A percentile compares a stretch with the other conserved stretches of the same genome.
Conservation (phyloP, 441 rosid genomes). For the Brassica hybrid region DNA sequence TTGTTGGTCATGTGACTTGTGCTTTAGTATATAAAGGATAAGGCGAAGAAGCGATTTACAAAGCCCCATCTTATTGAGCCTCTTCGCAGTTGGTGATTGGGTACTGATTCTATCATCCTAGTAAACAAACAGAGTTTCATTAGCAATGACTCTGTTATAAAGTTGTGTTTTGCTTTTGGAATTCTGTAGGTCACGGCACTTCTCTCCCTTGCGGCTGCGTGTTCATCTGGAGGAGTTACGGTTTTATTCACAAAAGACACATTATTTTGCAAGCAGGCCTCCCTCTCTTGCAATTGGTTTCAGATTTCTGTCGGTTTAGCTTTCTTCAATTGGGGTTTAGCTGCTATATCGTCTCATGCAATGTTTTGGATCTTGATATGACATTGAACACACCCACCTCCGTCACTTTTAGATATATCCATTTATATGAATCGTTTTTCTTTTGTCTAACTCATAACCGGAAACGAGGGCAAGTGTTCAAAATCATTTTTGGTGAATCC, state of each 20-base stretch:
- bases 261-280: conserved; percentile 33
- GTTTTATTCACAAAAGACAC: conserved; percentile 43
- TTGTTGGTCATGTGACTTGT: too few relatives aligned
- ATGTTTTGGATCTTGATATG: conserved; percentile 46
- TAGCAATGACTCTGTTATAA: too few relatives aligned
- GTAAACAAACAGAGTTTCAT: not conserved
- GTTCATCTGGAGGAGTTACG: conserved; percentile 44
- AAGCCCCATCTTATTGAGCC: conserved; percentile 41
- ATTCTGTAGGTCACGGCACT: conserved; percentile 42
- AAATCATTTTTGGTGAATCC: too few relatives aligned
- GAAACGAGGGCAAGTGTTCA: too few relatives aligned
- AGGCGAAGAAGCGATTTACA: conserved; percentile 32
- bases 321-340: conserved; percentile 37
- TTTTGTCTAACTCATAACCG: too few relatives aligned
- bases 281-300: conserved; percentile 36
- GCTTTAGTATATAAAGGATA: not conserved
- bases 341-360: conserved; percentile 36
- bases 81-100: conserved; percentile 46
- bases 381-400: conserved; percentile 10
- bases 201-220: conserved; percentile 43
- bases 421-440: too few relatives aligned
- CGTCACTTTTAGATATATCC: too few relatives aligned
- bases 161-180: too few relatives aligned
- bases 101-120: conserved; percentile 16
- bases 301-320: conserved; percentile 43